A percentile compares a stretch with the other conserved stretches of the same genome.
Evolutionary conservation across 2,329 filamentous ascomycete species (phyloP).

Genomic region (Pseudogymnoascus sp.): DNA sequence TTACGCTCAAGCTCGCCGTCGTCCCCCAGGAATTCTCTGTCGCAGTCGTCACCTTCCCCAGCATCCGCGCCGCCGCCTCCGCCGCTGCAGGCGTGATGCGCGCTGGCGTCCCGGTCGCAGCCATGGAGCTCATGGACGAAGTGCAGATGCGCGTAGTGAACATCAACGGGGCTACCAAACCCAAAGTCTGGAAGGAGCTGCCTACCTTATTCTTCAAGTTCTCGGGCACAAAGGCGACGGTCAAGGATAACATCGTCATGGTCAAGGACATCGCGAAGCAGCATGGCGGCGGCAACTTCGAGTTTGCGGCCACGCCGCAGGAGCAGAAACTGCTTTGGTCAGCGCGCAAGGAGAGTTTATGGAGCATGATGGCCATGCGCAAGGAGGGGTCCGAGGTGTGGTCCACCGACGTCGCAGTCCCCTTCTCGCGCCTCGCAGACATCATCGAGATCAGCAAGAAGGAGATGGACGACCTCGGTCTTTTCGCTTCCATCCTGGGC

Average conservation of each 20-base stretch:
- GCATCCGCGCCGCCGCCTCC: conserved; percentile 65
- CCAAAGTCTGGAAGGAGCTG: conserved; percentile 62
- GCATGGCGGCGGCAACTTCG: conserved; percentile 59
- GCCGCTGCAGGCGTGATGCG: conserved; percentile 71
- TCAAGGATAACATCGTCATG: conserved; percentile 64
- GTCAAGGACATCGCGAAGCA: conserved; percentile 59
- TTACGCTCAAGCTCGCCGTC: conserved; percentile 70
- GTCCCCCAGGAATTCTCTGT: conserved; percentile 70
- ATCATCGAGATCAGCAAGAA: conserved; percentile 79
- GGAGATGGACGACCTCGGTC: conserved; percentile 74
- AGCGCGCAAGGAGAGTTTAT: conserved; percentile 74
- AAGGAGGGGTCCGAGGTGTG: conserved; percentile 63
- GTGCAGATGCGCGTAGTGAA: conserved; percentile 82
- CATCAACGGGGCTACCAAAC: conserved; percentile 59
- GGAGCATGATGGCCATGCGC: conserved; percentile 67
- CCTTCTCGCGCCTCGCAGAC: conserved; percentile 64
- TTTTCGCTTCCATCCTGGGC: conserved; percentile 81
- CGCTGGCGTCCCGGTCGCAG: conserved; percentile 33
- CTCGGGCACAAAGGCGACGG: conserved; percentile 68
- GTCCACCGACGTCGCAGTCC: conserved; percentile 80
- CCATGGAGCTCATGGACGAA: conserved; percentile 80
- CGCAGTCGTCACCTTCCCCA: conserved; percentile 71
- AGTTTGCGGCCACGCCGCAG: conserved; percentile 63
- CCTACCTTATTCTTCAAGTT: conserved; percentile 84
- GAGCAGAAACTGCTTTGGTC: conserved; percentile 74